Percentiles rank a stretch among this genome's conserved stretches.
phyloP scores from a whole-genome alignment of 1,139 yeast species.

The Lodderomyces orthopsilosis region DNA sequence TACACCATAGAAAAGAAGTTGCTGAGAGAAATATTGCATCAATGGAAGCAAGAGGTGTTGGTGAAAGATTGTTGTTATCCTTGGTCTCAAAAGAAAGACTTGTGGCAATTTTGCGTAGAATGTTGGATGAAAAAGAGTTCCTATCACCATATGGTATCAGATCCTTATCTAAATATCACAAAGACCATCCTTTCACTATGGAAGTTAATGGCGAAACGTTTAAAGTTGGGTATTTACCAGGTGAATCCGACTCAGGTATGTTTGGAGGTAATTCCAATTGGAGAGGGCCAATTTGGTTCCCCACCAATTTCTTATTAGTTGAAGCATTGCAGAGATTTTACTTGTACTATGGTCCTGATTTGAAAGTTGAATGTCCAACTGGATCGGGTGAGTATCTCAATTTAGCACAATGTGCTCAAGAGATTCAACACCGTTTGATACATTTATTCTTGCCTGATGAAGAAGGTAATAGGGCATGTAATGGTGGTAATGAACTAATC shows the following conservation, averaged over 20 bases:
- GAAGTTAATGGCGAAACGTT: slow-evolving; percentile 77
- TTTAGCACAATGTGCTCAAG: slow-evolving; percentile 91
- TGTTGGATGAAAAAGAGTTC: slow-evolving; percentile 89
- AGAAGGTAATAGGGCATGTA: slow-evolving; percentile 72
- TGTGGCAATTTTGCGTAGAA: slow-evolving; percentile 68
- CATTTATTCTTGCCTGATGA: slow-evolving; percentile 74
- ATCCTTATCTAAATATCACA: slow-evolving; percentile 85
- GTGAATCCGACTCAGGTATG: slow-evolving; percentile 91
- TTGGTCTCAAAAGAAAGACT: slow-evolving; percentile 82
- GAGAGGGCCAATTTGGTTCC: slow-evolving; percentile 99
- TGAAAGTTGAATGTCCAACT: slow-evolving; percentile 87
- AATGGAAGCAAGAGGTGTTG: slow-evolving; percentile 81
- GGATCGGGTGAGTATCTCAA: slow-evolving; percentile 81
- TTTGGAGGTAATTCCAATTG: slow-evolving; percentile 98
- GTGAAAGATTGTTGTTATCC: slow-evolving; percentile 79
- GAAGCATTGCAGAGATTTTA: slow-evolving; percentile 89
- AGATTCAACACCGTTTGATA: slow-evolving; percentile 83
- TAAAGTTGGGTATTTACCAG: slow-evolving; percentile 79
- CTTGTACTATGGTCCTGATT: slow-evolving; percentile 82
- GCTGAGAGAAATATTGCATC: slow-evolving; percentile 91
- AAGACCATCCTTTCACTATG: slow-evolving; percentile 84
- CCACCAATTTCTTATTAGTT: slow-evolving; percentile 82
- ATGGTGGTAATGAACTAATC: slow-evolving; percentile 63
- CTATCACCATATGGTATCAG: slow-evolving; percentile 85
- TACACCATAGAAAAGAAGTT: slow-evolving; percentile 65